These are phyloP conservation scores for Astragalus glycyphyllos DNA, from an alignment of 306 rosid genomes.

Conservation along the genomic window DNA sequence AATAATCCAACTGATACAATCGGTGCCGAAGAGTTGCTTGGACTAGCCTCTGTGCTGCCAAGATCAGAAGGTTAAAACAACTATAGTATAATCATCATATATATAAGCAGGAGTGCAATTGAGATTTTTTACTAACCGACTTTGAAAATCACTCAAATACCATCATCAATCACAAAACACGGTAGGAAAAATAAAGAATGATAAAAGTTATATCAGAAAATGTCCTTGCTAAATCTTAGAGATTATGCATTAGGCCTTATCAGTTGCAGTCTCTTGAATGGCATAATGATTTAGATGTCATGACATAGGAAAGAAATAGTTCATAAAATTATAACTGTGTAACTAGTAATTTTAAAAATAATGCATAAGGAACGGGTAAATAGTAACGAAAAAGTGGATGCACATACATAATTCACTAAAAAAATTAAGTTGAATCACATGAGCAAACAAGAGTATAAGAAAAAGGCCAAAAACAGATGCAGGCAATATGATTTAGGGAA, in stretches of 20 bases:
- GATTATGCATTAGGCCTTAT: slow-evolving; percentile 1
- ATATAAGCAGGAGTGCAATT: slow-evolving; percentile 22
- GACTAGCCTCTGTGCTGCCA: slow-evolving; percentile 75
- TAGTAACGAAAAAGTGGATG: slow-evolving; percentile 8
- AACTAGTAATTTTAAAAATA: neutral
- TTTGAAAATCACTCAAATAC: slow-evolving; percentile 15
- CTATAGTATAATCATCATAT: slow-evolving; percentile 33
- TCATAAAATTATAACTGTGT: slow-evolving; percentile 19
- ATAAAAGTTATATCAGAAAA: slow-evolving; percentile 11
- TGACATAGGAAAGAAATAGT: slow-evolving; percentile 8
- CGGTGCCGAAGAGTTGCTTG: slow-evolving; percentile 82
- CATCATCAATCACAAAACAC: slow-evolving; percentile 20
- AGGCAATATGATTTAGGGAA: neutral
- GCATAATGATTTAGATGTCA: slow-evolving; percentile 11
- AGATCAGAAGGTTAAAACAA: slow-evolving; percentile 48
- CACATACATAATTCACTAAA: slow-evolving; percentile 18
- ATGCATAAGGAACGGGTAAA: neutral
- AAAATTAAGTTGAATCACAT: neutral
- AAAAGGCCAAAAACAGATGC: neutral
- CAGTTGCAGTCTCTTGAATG: slow-evolving; percentile 8
- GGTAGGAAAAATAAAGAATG: slow-evolving; percentile 14
- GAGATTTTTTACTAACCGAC: slow-evolving; percentile 27
- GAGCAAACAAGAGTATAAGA: slow-evolving; percentile 16
- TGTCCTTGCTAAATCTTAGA: slow-evolving; percentile 7
- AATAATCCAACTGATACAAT: slow-evolving; percentile 65